Conservation (phyloP, 2,329 filamentous ascomycete genomes). For the Sarocladiaceae sp. region DNA sequence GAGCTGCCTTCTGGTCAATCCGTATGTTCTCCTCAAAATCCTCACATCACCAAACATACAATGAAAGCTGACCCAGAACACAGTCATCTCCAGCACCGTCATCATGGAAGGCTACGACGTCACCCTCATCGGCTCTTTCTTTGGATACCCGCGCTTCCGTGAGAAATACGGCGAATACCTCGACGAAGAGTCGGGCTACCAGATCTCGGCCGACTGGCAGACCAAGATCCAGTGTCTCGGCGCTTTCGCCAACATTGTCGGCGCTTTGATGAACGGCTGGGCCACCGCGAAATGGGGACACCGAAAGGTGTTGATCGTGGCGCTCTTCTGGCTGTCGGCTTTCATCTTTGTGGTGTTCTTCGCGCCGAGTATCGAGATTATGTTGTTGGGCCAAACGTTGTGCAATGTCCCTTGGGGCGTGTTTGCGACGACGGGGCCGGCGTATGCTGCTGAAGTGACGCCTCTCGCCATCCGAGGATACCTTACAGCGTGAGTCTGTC, state of each 20-base stretch:
- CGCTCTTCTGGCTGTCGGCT: slow-evolving; percentile 31
- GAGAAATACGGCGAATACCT: slow-evolving; percentile 33
- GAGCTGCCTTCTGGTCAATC: slow-evolving; percentile 33
- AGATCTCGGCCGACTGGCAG: slow-evolving; percentile 47
- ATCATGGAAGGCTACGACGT: slow-evolving; percentile 48
- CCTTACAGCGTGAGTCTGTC: slow-evolving; percentile 24
- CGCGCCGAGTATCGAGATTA: slow-evolving; percentile 33
- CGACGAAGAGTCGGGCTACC: slow-evolving; percentile 29
- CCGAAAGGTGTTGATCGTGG: slow-evolving; percentile 34
- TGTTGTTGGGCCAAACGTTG: slow-evolving; percentile 39
- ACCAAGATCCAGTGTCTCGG: slow-evolving; percentile 34
- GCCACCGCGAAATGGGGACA: slow-evolving; percentile 36
- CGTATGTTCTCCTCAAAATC: slow-evolving; percentile 19
- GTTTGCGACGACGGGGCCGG: slow-evolving; percentile 36
- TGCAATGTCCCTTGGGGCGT: slow-evolving; percentile 39
- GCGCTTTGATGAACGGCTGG: slow-evolving; percentile 35
- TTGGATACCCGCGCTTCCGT: slow-evolving; percentile 33
- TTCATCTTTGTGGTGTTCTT: slow-evolving; percentile 46
- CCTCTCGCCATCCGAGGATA: slow-evolving; percentile 36
- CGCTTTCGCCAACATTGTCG: slow-evolving; percentile 30
- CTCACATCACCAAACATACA: not conserved
- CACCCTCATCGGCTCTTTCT: slow-evolving; percentile 40
- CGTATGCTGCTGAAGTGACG: slow-evolving; percentile 38
- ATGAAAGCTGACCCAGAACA: not conserved
- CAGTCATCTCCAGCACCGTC: slow-evolving; percentile 37